Conservation (phyloP, 495 filamentous ascomycete genomes). For the Talaromyces wortmannii region DNA sequence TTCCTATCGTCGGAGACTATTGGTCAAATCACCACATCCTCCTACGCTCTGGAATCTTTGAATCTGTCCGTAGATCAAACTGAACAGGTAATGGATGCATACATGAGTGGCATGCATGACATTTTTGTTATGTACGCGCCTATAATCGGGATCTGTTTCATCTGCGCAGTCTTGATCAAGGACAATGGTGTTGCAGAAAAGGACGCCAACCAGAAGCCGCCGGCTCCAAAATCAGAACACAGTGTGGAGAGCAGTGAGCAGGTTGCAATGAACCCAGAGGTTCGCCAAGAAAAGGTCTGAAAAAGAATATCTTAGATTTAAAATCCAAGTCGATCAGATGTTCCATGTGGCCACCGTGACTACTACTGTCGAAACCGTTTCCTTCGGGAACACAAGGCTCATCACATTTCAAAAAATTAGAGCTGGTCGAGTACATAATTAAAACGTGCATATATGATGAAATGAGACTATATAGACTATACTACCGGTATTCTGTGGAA, state of each 20-base stretch:
- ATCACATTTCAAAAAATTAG: too few relatives aligned
- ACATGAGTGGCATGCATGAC: constrained; percentile 1
- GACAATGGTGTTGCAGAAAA: constrained; percentile 1
- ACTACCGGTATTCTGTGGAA: too few relatives aligned
- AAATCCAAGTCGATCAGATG: too few relatives aligned
- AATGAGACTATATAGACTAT: too few relatives aligned
- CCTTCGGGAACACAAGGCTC: too few relatives aligned
- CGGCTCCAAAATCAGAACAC: background rate
- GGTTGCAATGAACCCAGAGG: background rate
- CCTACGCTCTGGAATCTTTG: background rate
- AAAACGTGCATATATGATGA: too few relatives aligned
- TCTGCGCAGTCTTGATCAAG: background rate
- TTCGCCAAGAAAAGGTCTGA: background rate
- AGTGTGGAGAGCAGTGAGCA: background rate
- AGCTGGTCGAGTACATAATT: too few relatives aligned
- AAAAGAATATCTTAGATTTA: too few relatives aligned
- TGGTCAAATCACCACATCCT: background rate
- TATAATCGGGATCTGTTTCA: background rate
- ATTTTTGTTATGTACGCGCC: constrained; percentile 2
- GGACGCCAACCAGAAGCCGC: background rate
- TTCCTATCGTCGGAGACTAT: background rate
- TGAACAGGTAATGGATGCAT: background rate
- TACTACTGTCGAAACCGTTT: too few relatives aligned
- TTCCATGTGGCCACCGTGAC: too few relatives aligned
- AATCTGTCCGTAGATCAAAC: background rate